These are phyloP conservation scores for Magnolia changhungtana DNA, from an alignment of 164 flowering plant species.

Conservation along the genomic window DNA sequence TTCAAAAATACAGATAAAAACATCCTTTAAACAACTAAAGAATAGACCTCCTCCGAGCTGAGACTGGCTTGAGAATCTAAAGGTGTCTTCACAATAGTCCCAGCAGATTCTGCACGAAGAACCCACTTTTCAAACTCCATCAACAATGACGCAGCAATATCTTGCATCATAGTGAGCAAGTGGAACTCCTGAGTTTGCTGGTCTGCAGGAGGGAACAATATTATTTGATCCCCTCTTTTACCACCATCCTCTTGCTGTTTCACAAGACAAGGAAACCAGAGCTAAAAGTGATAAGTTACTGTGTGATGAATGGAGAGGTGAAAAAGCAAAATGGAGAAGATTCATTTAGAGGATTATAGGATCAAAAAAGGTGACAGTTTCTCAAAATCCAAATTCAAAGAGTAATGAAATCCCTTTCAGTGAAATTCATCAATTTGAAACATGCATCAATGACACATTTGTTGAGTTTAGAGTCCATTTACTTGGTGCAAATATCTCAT, in stretches of 20 bases:
- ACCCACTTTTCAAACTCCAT: constrained; percentile 99
- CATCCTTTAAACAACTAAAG: constrained; percentile 77
- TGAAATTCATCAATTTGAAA: not conserved
- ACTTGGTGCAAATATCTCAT: not conserved
- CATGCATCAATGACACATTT: not conserved
- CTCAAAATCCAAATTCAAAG: not conserved
- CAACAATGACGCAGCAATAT: constrained; percentile 89
- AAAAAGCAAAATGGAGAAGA: not conserved
- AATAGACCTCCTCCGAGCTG: constrained; percentile 98
- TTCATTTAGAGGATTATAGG: not conserved
- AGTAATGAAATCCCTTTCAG: not conserved
- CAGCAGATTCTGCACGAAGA: constrained; percentile 93
- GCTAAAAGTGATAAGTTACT: not conserved
- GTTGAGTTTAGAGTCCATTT: not conserved
- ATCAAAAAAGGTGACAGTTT: not conserved
- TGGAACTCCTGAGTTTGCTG: constrained; percentile 84
- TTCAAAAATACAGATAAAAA: not conserved
- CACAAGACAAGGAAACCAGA: constrained; percentile 7
- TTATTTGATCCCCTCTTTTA: constrained; percentile 50
- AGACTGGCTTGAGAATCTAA: constrained; percentile 99
- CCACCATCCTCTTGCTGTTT: constrained; percentile 78
- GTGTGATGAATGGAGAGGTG: not conserved
- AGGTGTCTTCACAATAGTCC: constrained; percentile 95
- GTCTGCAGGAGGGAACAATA: constrained; percentile 92
- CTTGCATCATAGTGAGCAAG: constrained; percentile 96